Base-by-base conservation (phyloP, 371 early-diverging fungal genomes). In the Syncephalastrum racemosum region DNA sequence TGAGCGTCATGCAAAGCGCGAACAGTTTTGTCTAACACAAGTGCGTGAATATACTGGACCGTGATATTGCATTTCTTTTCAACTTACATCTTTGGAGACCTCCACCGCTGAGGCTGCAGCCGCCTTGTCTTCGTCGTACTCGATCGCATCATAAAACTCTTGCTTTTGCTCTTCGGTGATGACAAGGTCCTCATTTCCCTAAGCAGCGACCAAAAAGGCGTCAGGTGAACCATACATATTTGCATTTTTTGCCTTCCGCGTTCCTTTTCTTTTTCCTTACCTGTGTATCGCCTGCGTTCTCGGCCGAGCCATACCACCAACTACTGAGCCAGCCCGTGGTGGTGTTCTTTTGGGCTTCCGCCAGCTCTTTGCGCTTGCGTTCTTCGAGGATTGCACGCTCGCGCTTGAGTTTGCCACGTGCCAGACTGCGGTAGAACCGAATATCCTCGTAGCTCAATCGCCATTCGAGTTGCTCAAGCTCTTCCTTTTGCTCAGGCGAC, bases 71-170 rank as follows among this genome's bases (percentile, higher is more conserved):
- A n/a, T n/a, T n/a, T n/a, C n/a, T 10, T 1, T 31, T 50, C 4
- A 7, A 59, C 66, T 66, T 59, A 88, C 90, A 69, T 96, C 94
- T 58, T 86, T 82, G 2, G 93, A 91, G 25, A 92, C 63, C 54
- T 90, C 94, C 4, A 88, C 72, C 8, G 82, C 81, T n/a, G 70
- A 67, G 1, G 77, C 71, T 15, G 86, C 66, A 6, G 78, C 77
- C 0, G 89, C 86, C 16, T 85, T 76, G 20, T 88, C 84, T 52
- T 93, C 94, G 60, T 98, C 90, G 68, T 90, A 96, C 59, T 97
- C 99, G 62, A 98, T 96, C 2, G 95, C 91, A 40, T 97, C 90
- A 74, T 93, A 95, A 18, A 98, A 81, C 62, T 94, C 89, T 59
- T 92, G 77, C 22, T 89, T 83, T 57, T 95, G 91, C 41, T 85